phyloP scores from a whole-genome alignment of 2,329 filamentous ascomycete genomes.

The Diaporthe caulivora region DNA sequence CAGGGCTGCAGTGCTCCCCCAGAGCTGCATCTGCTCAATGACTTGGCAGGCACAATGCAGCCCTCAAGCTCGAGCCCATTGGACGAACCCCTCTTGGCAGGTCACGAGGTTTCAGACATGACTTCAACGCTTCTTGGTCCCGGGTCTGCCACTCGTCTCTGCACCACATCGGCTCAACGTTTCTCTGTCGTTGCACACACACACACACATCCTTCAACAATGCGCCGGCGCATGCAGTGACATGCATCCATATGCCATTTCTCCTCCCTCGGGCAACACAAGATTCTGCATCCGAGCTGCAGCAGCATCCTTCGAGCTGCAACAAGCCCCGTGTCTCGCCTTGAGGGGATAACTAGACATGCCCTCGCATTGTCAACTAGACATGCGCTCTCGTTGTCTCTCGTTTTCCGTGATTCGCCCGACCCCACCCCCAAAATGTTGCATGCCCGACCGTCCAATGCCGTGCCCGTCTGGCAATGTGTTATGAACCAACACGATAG shows the following conservation, averaged over 20 bases:
- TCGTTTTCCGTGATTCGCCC: not conserved
- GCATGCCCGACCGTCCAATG: constrained; percentile 23
- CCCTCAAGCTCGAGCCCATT: not conserved
- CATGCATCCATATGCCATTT: not conserved
- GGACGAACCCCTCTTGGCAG: constrained; percentile 19
- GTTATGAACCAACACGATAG: too few relatives aligned
- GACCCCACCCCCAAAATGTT: not conserved
- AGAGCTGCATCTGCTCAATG: constrained; percentile 19
- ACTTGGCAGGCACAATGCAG: constrained; percentile 24
- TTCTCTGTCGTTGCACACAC: not conserved
- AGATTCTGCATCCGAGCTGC: constrained; percentile 1
- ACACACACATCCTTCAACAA: not conserved
- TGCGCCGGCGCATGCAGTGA: not conserved
- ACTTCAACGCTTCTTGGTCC: not conserved
- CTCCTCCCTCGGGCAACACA: constrained; percentile 9
- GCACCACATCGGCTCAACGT: not conserved
- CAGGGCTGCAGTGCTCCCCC: constrained; percentile 16
- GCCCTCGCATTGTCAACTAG: not conserved
- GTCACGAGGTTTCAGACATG: constrained; percentile 25
- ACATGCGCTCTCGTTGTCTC: not conserved
- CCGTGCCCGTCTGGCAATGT: not conserved
- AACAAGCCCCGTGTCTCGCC: constrained; percentile 1
- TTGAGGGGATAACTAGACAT: not conserved
- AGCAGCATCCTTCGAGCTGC: constrained; percentile 17
- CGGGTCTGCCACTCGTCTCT: not conserved